Conservation (phyloP, 345 rosid species). For the Odontarrhena argentea region DNA sequence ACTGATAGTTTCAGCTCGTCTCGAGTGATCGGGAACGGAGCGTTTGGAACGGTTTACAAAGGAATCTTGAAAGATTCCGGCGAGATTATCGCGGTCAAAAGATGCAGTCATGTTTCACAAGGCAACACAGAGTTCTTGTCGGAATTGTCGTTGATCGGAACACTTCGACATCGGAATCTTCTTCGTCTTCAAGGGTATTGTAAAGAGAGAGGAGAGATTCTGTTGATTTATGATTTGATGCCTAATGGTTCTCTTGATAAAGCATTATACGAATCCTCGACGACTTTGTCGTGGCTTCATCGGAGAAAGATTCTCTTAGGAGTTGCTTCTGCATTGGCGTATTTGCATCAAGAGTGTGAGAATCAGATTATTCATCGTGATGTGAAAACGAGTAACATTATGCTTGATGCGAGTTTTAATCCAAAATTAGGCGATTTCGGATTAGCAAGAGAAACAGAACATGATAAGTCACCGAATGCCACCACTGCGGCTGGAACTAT, state of each 20-base stretch:
- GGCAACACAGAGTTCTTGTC: constrained; percentile 88
- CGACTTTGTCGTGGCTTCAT: constrained; percentile 70
- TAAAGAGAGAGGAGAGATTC: constrained; percentile 87
- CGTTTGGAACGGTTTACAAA: constrained; percentile 89
- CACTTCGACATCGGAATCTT: constrained; percentile 87
- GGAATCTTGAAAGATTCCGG: constrained; percentile 72
- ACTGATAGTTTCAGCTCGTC: constrained; percentile 71
- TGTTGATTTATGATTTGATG: constrained; percentile 87
- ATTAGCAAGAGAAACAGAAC: constrained; percentile 81
- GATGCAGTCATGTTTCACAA: constrained; percentile 86
- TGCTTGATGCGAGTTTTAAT: constrained; percentile 86
- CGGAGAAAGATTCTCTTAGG: constrained; percentile 75
- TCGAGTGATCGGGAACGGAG: constrained; percentile 86
- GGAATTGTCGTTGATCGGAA: constrained; percentile 81
- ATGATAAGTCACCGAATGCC: constrained; percentile 90
- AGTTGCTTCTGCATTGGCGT: constrained; percentile 91
- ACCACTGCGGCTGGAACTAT: constrained; percentile 97
- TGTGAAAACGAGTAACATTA: constrained; percentile 85
- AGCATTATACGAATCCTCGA: constrained; percentile 80
- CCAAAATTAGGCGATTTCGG: constrained; percentile 95
- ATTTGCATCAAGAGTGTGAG: constrained; percentile 97
- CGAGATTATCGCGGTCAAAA: constrained; percentile 81
- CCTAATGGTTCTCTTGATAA: constrained; percentile 95
- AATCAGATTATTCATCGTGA: constrained; percentile 95
- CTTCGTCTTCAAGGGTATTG: constrained; percentile 95